Base-by-base conservation (phyloP, 768 basidiomycete species). In the Lyophyllum shimeji region DNA sequence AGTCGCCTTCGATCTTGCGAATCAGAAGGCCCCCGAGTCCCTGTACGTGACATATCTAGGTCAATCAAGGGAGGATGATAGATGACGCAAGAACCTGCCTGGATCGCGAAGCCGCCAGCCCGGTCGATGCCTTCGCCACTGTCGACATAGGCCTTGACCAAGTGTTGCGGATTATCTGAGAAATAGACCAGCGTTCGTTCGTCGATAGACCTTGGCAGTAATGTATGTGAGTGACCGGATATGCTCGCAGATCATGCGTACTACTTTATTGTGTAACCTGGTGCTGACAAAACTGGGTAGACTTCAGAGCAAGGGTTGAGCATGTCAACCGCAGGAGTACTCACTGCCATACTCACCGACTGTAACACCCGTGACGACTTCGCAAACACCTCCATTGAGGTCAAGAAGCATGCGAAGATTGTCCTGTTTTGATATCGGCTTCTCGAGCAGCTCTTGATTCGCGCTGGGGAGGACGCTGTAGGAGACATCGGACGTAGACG, bases 101-200 rank as follows among this genome's bases (percentile, higher is more conserved):
- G 96, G 39, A 94, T 85, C 1, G 93, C 94, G 67, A 98, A 98
- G 0, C 96, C 96, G 2, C 96, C 96, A 0, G 96, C 95, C 18
- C 93, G 81, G 64, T 94, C 89, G 40, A 86, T 67, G 0, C 95
- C 95, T 73, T 97, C 95, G 6, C 86, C 90, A 52, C 81, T 88
- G 33, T 93, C 85, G 18, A 85, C 92, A 61, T 98, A 98, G 8
- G 93, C 89, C 58, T 87, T 65, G 8, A 95, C 69, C 20, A 90
- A 56, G 13, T 82, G 72, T 34, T 65, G 59, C 0, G 85, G 72
- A 65, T 79, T 88, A 58, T 92, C 86, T 1, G 79, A 75, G 65
- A 93, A 93, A 64, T 91, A 79, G 11, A 93, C 92, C 6, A 92
- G 69, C 0, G 89, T 83, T 44, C 92, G 83, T 63, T 94, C 91